Base-by-base conservation (phyloP, 2,329 filamentous ascomycete genomes). In the Fusarium tupiense region DNA sequence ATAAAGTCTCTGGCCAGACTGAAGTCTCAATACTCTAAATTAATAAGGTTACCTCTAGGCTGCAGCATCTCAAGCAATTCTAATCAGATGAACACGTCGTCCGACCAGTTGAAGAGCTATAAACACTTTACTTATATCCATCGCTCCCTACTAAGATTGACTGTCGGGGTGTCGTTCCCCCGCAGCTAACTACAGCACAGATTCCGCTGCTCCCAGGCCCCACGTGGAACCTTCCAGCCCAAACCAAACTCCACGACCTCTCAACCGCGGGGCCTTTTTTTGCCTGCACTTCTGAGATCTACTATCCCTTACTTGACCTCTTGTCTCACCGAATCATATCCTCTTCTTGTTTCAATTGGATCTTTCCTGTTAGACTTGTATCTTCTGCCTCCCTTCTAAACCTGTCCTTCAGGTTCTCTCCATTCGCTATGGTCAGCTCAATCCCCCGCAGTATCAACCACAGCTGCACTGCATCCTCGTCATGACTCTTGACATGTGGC, bases 181-280 rank as follows among this genome's bases (percentile, higher is more conserved):
- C 69, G 67, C 64, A 73, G 41, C 69, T 56, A 19, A 19, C 17
- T 37, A 37, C 37, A 56, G 52, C 35, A 56, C 52, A 56, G 22
- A 26, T 64, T 41, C 38, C 24, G 37, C 47, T 50, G 17, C 53
- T 47, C 17, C 50, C 24, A 69, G 77, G 77, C 77, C 77, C 77
- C 77, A 78, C 77, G 76, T 79, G 75, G 77, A 79, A 79, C 66
- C 75, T 79, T 79, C 77, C 77, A 78, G 71, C 70, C 74, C 64
- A 76, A 76, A 74, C 74, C 67, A 74, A 76, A 74, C 61, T 73
- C 70, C 61, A 76, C 75, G 61, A 73, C 73, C 61, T 46, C 57
- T 71, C 65, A 76, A 67, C 71, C 74, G 74, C 71, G 73, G 73
- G 72, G 73, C 72, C 44, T 70, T 65, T 69, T 70, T 70, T 71